These are phyloP conservation scores for Cryptococcus sp. DNA, from an alignment of 1,284 basidiomycete genomes.

Conservation along the genomic window DNA sequence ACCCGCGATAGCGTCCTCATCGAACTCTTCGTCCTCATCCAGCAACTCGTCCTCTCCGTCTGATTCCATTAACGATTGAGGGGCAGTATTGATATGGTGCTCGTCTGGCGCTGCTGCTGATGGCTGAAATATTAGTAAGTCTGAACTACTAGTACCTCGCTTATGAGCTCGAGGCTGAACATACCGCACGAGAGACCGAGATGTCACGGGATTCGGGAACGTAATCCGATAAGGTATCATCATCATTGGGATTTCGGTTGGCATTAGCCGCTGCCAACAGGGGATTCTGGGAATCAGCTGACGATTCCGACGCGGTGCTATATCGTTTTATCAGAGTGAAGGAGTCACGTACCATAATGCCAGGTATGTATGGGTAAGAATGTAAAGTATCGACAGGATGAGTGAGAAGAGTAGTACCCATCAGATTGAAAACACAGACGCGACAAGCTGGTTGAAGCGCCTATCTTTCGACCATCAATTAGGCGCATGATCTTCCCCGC, in stretches of 20 bases:
- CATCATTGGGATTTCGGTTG: slow-evolving; percentile 23
- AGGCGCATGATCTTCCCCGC: too few relatives aligned
- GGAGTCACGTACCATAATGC: background rate
- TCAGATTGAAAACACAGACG: too few relatives aligned
- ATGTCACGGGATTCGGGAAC: slow-evolving; percentile 42
- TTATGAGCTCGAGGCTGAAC: slow-evolving; percentile 7
- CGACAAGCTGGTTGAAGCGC: too few relatives aligned
- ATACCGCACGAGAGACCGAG: slow-evolving; percentile 43
- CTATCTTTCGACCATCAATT: too few relatives aligned
- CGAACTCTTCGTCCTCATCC: slow-evolving; percentile 28
- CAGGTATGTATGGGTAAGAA: background rate
- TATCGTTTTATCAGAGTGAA: background rate
- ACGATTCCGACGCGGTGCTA: background rate
- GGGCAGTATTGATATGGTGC: slow-evolving; percentile 39
- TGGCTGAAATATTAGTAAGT: slow-evolving; percentile 17
- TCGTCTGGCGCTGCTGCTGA: slow-evolving; percentile 38
- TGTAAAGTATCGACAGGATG: too few relatives aligned
- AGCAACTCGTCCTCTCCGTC: slow-evolving; percentile 31
- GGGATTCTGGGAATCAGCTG: slow-evolving; percentile 33
- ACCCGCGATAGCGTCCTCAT: slow-evolving; percentile 32
- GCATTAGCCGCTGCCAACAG: slow-evolving; percentile 42
- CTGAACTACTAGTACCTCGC: too few relatives aligned
- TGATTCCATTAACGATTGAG: slow-evolving; percentile 25
- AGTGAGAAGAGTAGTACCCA: too few relatives aligned
- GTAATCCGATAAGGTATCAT: slow-evolving; percentile 47